Percentiles rank a stretch among this genome's conserved stretches.
phyloP scores from a whole-genome alignment of 1,284 basidiomycete species.

The Pseudozyma hubeiensis region DNA sequence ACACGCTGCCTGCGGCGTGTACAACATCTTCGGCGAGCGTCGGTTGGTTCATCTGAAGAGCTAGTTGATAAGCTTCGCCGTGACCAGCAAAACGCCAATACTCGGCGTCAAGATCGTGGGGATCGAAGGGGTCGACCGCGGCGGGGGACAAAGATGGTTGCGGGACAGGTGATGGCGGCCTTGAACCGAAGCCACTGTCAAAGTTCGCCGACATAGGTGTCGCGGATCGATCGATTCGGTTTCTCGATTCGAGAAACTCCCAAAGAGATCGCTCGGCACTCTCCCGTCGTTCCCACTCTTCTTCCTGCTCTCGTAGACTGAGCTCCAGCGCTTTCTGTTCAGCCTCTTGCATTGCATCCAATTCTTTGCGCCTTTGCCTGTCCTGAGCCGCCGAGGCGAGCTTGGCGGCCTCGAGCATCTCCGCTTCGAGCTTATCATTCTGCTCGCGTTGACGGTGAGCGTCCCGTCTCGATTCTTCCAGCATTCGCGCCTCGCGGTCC shows the following conservation, averaged over 20 bases:
- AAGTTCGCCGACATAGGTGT: neutral
- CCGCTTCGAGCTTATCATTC: slow-evolving; percentile 15
- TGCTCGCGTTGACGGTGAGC: slow-evolving; percentile 33
- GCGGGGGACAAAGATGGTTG: neutral
- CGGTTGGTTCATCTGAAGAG: slow-evolving; percentile 35
- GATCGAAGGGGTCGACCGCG: neutral
- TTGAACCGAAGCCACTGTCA: neutral
- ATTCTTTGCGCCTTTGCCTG: slow-evolving; percentile 12
- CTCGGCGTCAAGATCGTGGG: slow-evolving; percentile 29
- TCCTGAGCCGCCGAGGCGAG: slow-evolving; percentile 24
- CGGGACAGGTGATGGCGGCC: neutral
- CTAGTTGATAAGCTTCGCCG: slow-evolving; percentile 43
- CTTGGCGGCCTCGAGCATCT: slow-evolving; percentile 38
- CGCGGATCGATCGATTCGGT: neutral
- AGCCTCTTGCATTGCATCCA: slow-evolving; percentile 26
- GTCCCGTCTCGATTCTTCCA: slow-evolving; percentile 45
- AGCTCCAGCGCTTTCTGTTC: slow-evolving; percentile 42
- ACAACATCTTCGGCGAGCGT: slow-evolving; percentile 5
- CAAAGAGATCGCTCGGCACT: slow-evolving; percentile 39
- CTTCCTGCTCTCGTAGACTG: slow-evolving; percentile 47
- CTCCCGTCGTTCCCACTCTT: slow-evolving; percentile 48
- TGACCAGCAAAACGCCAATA: slow-evolving; percentile 47
- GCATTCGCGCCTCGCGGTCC: slow-evolving; percentile 21
- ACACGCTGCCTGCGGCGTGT: neutral
- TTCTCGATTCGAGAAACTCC: slow-evolving; percentile 28